Evolutionary conservation across 805 yeast species (phyloP).

Genomic region (Saccharomycopsis sp.): DNA sequence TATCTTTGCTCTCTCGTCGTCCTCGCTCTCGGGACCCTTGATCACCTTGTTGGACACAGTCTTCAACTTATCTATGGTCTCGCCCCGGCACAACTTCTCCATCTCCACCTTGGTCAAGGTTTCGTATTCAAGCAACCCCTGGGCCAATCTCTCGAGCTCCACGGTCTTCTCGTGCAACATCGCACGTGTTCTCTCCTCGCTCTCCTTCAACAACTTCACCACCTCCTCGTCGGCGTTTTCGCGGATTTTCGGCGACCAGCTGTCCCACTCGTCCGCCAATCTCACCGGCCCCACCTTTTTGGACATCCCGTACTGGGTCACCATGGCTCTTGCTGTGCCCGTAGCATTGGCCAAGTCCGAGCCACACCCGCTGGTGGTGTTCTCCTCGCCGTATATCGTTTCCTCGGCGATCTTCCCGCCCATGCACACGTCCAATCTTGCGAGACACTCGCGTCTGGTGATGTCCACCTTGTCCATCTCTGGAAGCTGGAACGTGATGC

Average conservation of each 20-base stretch:
- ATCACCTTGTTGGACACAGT: slow-evolving; percentile 71
- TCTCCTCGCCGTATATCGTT: slow-evolving; percentile 79
- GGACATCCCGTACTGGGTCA: slow-evolving; percentile 94
- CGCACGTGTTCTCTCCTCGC: slow-evolving; percentile 74
- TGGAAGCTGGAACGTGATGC: slow-evolving; percentile 95
- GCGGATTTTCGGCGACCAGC: slow-evolving; percentile 86
- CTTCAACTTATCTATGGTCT: slow-evolving; percentile 60
- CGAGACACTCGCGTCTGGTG: slow-evolving; percentile 82
- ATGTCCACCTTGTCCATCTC: slow-evolving; percentile 97
- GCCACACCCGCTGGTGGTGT: slow-evolving; percentile 93
- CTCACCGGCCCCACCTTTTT: slow-evolving; percentile 88
- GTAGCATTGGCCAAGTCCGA: slow-evolving; percentile 89
- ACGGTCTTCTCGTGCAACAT: slow-evolving; percentile 52
- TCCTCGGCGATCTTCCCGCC: slow-evolving; percentile 99
- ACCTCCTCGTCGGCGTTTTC: slow-evolving; percentile 93
- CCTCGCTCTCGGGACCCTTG: slow-evolving; percentile 37
- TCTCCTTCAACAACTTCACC: slow-evolving; percentile 59
- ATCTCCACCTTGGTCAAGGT: slow-evolving; percentile 89
- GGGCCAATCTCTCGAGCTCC: slow-evolving; percentile 83
- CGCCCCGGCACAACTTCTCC: slow-evolving; percentile 78
- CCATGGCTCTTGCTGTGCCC: slow-evolving; percentile 92
- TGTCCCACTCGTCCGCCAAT: slow-evolving; percentile 85
- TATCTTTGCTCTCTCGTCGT: slow-evolving; percentile 32
- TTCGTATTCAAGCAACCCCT: slow-evolving; percentile 91
- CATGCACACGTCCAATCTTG: slow-evolving; percentile 95